phyloP scores from a whole-genome alignment of 139 green algal genomes.

The Mychonastes homosphaera region DNA sequence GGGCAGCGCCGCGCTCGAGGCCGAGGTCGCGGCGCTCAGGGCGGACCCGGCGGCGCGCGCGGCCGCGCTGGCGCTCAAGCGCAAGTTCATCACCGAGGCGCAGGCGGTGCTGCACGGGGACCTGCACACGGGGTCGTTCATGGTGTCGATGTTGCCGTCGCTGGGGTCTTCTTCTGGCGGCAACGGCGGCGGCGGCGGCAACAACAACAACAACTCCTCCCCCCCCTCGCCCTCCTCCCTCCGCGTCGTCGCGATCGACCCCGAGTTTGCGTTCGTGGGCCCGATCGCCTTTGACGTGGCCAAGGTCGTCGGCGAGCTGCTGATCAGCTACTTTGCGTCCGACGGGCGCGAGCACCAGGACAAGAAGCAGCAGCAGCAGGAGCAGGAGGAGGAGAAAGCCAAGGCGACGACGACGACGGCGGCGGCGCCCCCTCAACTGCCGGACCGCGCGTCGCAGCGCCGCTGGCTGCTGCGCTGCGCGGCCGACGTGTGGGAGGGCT shows the following conservation, averaged over 20 bases:
- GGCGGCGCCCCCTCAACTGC: too few relatives aligned
- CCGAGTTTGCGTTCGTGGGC: constrained; percentile 93
- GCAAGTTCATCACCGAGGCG: constrained; percentile 50
- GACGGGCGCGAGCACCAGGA: constrained; percentile 61
- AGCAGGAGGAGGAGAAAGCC: too few relatives aligned
- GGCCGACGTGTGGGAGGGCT: constrained; percentile 52
- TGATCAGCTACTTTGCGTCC: constrained; percentile 79
- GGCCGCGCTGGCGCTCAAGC: constrained; percentile 62
- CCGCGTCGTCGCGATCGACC: constrained; percentile 81
- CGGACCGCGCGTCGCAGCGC: constrained; percentile 9
- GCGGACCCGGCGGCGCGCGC: constrained; percentile 57
- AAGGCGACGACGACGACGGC: not conserved
- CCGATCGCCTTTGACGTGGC: constrained; percentile 94
- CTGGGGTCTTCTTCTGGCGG: too few relatives aligned
- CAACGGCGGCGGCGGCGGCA: too few relatives aligned
- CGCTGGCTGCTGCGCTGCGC: constrained; percentile 48
- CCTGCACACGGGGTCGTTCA: constrained; percentile 74
- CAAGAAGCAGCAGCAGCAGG: too few relatives aligned
- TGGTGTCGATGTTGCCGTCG: too few relatives aligned
- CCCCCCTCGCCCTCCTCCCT: too few relatives aligned
- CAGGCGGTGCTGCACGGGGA: constrained; percentile 93
- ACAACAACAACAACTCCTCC: too few relatives aligned
- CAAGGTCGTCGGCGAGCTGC: constrained; percentile 88
- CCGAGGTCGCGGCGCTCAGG: constrained; percentile 45
- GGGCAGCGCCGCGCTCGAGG: constrained; percentile 82